These are phyloP conservation scores for Ilex paraguariensis DNA, from an alignment of 305 asterid species.

Conservation along the genomic window DNA sequence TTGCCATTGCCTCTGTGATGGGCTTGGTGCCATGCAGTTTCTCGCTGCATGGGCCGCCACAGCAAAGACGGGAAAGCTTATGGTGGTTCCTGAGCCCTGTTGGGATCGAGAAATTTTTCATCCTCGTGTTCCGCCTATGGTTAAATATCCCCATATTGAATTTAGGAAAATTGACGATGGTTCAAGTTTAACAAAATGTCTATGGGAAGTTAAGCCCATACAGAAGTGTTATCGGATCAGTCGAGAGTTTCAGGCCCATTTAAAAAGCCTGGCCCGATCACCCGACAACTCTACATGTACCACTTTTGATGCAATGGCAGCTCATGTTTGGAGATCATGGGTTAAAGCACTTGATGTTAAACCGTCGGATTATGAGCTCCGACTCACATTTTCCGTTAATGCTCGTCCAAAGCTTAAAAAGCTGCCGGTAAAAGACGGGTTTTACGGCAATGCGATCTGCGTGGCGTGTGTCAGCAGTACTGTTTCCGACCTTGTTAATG, in stretches of 20 bases:
- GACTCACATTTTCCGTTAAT: slow-evolving; percentile 79
- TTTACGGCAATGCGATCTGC: slow-evolving; percentile 71
- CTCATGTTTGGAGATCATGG: slow-evolving; percentile 90
- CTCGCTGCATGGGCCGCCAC: slow-evolving; percentile 76
- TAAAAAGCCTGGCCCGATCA: slow-evolving; percentile 39
- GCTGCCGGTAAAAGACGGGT: slow-evolving; percentile 55
- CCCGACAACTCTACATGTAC: slow-evolving; percentile 39
- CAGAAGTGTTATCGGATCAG: slow-evolving; percentile 69
- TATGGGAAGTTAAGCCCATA: slow-evolving; percentile 53
- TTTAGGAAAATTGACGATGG: slow-evolving; percentile 49
- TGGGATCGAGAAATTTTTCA: slow-evolving; percentile 69
- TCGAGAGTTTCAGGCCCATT: slow-evolving; percentile 43
- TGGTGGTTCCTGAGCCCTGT: slow-evolving; percentile 47
- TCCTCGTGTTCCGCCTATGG: slow-evolving; percentile 56
- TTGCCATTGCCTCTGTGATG: slow-evolving; percentile 90
- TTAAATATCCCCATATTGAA: slow-evolving; percentile 54
- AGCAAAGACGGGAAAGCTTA: slow-evolving; percentile 46
- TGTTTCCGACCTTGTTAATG: slow-evolving; percentile 34
- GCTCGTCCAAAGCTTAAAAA: slow-evolving; percentile 53
- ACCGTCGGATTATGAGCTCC: slow-evolving; percentile 58
- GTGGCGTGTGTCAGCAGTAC: slow-evolving; percentile 69
- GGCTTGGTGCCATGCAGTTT: slow-evolving; percentile 92
- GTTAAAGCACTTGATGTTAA: slow-evolving; percentile 54
- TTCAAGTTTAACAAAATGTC: slow-evolving; percentile 42
- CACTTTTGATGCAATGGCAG: slow-evolving; percentile 82